Evolutionary conservation across 352 stramenopile genomes (phyloP), one percentile per base, ranked within the genome.

Genomic region (Thraustochytrium sp.): DNA sequence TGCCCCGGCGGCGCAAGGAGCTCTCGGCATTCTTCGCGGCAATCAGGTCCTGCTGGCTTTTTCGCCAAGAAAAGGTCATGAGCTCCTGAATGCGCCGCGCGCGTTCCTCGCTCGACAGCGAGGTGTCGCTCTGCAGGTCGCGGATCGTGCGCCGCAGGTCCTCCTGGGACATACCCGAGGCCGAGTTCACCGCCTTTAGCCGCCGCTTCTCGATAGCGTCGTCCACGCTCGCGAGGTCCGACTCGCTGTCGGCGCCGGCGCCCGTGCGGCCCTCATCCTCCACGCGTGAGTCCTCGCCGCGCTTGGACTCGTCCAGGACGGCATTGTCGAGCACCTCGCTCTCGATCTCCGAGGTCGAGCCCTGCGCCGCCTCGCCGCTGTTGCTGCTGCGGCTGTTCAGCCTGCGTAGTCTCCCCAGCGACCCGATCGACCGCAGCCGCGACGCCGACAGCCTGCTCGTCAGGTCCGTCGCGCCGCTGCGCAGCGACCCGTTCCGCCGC

Each of bases 11-110:
- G 18, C 49, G 48, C 53, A 46, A 75, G 16, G 48, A 64, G 53
- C 31, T 80, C 16, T 46, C 42, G n/a, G n/a, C n/a, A n/a, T n/a
- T n/a, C 23, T 65, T 80, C n/a, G 68, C 61, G 16, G 61, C 68
- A 16, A 42, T 23, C 5, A 53, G 31, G 16, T 80, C 21, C 68
- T 61, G 11, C 49, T 80, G 68, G 31, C 34, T 65, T 26, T 80
- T 61, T 9, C 68, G 68, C 68, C 68, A 80, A 3, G 68, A 80
- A 63, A 80, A 80, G 48, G 68, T 55, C 68, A 80, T 80, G 53
- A 80, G 31, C 23, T 80, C 68, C 51, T 80, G 68, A 26, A 80
- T 80, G 31, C 40, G 31, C 26, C 76, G 76, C 4, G 68, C 40
- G 1, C 40, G 11, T 26, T 80, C 68, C 5, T 42, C 68, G 48